Evolutionary conservation across 163 green algal species (phyloP), one percentile per base, ranked within the genome.

Genomic region (Chloroidium sp.): DNA sequence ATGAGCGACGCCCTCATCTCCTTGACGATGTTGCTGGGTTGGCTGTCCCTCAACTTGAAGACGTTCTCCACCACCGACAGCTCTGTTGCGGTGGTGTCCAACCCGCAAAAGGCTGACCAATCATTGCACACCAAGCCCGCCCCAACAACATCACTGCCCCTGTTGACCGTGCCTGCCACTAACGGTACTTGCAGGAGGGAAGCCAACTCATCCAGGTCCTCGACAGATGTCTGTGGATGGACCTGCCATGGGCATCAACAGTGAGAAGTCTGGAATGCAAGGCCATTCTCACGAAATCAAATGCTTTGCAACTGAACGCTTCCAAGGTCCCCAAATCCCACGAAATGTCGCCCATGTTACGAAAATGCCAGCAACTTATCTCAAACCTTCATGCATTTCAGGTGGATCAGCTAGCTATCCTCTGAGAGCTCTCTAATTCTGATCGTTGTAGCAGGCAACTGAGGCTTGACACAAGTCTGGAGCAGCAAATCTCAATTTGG

Each of bases 71-170:
- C 93, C 0, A 99, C 96, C 1, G 88, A 94, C 81, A 99, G 89
- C 91, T 99, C 97, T 0, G 96, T 98, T 12, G 94, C 92, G 0
- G 97, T 99, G 0, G 97, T 99, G 90, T 99, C 96, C 62, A 98
- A 84, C 0, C 97, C 97, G 80, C 92, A 97, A 84, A 99, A 99
- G 2, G 97, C 96, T 4, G 90, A 84, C 97, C 97, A 99, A 89
- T 99, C 97, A 83, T 99, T 99, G 4, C 91, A 93, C 61, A 98
- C 90, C 57, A 99, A 81, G 1, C 96, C 93, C 59, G 93, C 96
- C 59, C 90, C 94, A 59, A 99, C 93, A n/a, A 99, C 97, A 84
- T 99, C 96, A 76, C 88, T 96, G 62, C 97, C 97, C n/a, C 97
- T 85, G 87, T 99, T 99, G 57, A 98, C 90, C 1, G 97, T 99